A percentile compares a stretch with the other conserved stretches of the same genome.
These are phyloP conservation scores for Pseudozyma sp. DNA, from an alignment of 1,284 basidiomycete genomes.

Conservation along the genomic window DNA sequence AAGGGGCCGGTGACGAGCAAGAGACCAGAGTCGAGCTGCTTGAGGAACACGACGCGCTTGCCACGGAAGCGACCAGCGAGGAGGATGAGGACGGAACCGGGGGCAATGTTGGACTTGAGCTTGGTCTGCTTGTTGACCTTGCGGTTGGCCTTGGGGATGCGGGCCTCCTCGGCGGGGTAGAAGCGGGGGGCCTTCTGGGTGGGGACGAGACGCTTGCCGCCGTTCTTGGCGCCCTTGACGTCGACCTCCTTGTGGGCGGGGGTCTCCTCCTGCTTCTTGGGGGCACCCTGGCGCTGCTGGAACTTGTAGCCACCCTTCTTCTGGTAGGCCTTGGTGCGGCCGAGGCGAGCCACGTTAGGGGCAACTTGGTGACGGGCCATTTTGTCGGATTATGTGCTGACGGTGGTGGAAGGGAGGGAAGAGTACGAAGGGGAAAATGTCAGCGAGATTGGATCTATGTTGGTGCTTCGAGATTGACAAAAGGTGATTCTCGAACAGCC, in stretches of 20 bases:
- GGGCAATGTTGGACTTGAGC: constrained; percentile 88
- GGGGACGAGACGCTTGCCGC: constrained; percentile 85
- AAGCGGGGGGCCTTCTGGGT: constrained; percentile 88
- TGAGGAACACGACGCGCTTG: constrained; percentile 98
- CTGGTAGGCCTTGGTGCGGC: constrained; percentile 74
- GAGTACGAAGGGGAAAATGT: constrained; percentile 7
- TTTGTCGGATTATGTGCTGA: constrained; percentile 66
- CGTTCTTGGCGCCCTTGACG: constrained; percentile 91
- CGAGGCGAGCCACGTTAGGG: constrained; percentile 83
- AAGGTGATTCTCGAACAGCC: constrained; percentile 6
- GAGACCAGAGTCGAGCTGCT: constrained; percentile 92
- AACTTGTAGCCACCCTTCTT: constrained; percentile 82
- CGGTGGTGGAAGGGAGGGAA: constrained; percentile 5
- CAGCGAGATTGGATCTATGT: constrained; percentile 13
- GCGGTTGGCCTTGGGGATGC: constrained; percentile 87
- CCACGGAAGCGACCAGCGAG: constrained; percentile 98
- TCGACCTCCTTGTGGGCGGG: constrained; percentile 79
- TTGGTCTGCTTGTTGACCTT: constrained; percentile 79
- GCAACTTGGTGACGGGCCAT: constrained; percentile 93
- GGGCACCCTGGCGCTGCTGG: constrained; percentile 77
- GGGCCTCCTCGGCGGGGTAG: constrained; percentile 97
- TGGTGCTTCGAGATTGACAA: neutral
- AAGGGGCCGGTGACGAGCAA: constrained; percentile 96
- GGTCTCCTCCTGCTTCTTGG: constrained; percentile 73
- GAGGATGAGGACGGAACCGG: constrained; percentile 94